Conservation (phyloP, 495 filamentous ascomycete species). For the Stereocaulon alpinum region DNA sequence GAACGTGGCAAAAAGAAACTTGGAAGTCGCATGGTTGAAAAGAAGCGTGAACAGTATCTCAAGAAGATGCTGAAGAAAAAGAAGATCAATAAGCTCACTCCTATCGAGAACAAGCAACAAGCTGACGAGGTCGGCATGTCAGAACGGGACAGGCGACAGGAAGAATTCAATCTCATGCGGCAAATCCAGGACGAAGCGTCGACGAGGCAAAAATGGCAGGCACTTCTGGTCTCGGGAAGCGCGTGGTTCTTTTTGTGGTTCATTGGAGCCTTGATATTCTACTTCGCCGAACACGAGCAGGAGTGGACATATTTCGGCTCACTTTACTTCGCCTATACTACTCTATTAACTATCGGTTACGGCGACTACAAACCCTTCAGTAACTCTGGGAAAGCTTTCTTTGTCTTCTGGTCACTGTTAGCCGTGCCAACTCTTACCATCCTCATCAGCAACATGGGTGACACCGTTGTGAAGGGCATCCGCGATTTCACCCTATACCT, state of each 20-base stretch:
- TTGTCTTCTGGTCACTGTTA: conserved; percentile 81
- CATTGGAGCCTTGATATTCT: conserved; percentile 65
- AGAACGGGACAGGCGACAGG: conserved; percentile 51
- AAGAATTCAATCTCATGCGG: conserved; percentile 73
- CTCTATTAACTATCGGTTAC: conserved; percentile 77
- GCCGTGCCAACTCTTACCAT: conserved; percentile 76
- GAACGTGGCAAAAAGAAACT: conserved; percentile 66
- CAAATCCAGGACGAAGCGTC: conserved; percentile 53
- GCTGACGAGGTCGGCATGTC: conserved; percentile 15
- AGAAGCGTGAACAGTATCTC: conserved; percentile 48
- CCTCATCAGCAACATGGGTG: conserved; percentile 67
- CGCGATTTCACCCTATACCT: conserved; percentile 58
- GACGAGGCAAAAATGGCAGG: conserved; percentile 52
- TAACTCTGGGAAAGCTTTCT: conserved; percentile 67
- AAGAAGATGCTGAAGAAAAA: conserved; percentile 39
- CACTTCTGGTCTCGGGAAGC: conserved; percentile 49
- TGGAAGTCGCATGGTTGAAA: conserved; percentile 58
- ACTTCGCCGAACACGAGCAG: conserved; percentile 42
- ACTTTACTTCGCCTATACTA: conserved; percentile 72
- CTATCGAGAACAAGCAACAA: conserved; percentile 30
- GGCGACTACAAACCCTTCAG: conserved; percentile 63
- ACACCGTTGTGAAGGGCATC: conserved; percentile 63
- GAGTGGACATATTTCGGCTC: conserved; percentile 71
- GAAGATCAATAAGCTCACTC: conserved; percentile 39
- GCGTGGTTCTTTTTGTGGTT: conserved; percentile 71